A percentile compares a stretch with the other conserved stretches of the same genome.
Conservation (phyloP, 768 basidiomycete genomes). For the Piloderma croceum region DNA sequence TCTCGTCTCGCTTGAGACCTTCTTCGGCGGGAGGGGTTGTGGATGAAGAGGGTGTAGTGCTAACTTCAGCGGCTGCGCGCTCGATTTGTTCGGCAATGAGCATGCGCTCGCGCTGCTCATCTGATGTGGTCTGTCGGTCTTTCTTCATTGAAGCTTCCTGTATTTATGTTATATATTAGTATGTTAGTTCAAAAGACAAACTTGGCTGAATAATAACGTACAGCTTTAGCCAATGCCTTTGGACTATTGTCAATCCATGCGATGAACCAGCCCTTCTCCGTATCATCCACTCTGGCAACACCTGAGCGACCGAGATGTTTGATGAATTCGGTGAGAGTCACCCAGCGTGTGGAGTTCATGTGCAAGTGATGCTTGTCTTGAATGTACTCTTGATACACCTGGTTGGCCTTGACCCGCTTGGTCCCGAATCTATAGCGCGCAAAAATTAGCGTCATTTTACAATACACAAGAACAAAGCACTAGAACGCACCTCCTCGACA, state of each 20-base stretch:
- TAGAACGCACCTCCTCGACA: slow-evolving; percentile 70
- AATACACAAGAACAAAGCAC: background rate
- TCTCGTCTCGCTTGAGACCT: slow-evolving; percentile 69
- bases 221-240: slow-evolving; percentile 86
- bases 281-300: slow-evolving; percentile 91
- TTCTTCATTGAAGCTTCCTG: slow-evolving; percentile 86
- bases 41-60: slow-evolving; percentile 22
- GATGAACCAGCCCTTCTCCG: slow-evolving; percentile 97
- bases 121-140: slow-evolving; percentile 84
- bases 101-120: slow-evolving; percentile 89
- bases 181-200: slow-evolving; percentile 2
- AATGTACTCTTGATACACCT: slow-evolving; percentile 97
- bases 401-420: slow-evolving; percentile 90
- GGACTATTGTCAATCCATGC: slow-evolving; percentile 97
- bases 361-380: slow-evolving; percentile 90
- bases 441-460: slow-evolving; percentile 3
- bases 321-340: slow-evolving; percentile 92
- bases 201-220: slow-evolving; percentile 27
- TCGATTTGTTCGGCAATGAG: slow-evolving; percentile 93
- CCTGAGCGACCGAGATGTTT: slow-evolving; percentile 86
- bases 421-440: slow-evolving; percentile 66
- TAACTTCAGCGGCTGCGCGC: slow-evolving; percentile 50
- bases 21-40: slow-evolving; percentile 42
- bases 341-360: slow-evolving; percentile 99
- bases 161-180: slow-evolving; percentile 7